A percentile compares a stretch with the other conserved stretches of the same genome.
Conservation (phyloP, 1,284 basidiomycete genomes). For the Naganishia sp. region DNA sequence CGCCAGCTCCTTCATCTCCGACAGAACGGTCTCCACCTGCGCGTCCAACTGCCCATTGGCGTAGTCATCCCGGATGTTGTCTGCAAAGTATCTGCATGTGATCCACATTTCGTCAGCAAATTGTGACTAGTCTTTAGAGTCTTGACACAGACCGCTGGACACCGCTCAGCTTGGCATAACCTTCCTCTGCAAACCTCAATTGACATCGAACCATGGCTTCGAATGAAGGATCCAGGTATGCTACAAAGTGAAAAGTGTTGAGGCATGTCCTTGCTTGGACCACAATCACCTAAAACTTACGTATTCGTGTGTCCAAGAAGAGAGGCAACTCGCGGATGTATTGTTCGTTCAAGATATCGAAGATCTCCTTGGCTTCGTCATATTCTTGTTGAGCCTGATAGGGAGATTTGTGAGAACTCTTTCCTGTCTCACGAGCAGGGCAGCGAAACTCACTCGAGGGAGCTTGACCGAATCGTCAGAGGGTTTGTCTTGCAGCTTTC, state of each 20-base stretch:
- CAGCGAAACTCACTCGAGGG: slow-evolving; percentile 63
- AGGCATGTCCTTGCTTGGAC: not conserved
- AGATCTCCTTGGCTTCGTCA: slow-evolving; percentile 90
- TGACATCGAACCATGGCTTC: slow-evolving; percentile 99
- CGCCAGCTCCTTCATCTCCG: slow-evolving; percentile 93
- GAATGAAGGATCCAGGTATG: slow-evolving; percentile 95
- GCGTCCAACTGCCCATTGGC: slow-evolving; percentile 93
- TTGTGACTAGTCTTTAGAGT: not conserved
- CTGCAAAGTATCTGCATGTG: slow-evolving; percentile 73
- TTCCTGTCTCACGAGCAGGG: not conserved
- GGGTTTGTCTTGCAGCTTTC: slow-evolving; percentile 90
- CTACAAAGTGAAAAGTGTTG: slow-evolving; percentile 33
- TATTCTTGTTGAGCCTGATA: slow-evolving; percentile 85
- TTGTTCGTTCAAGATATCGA: slow-evolving; percentile 89
- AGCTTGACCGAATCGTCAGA: slow-evolving; percentile 89
- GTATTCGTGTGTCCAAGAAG: slow-evolving; percentile 88
- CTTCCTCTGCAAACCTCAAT: slow-evolving; percentile 93
- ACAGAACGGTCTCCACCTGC: slow-evolving; percentile 89
- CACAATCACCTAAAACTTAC: slow-evolving; percentile 48
- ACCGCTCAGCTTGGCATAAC: slow-evolving; percentile 94
- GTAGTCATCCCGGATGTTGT: slow-evolving; percentile 91
- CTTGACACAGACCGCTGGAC: slow-evolving; percentile 72
- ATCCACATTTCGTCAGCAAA: not conserved
- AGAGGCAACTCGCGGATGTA: slow-evolving; percentile 88
- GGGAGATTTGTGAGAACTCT: not conserved